phyloP scores from a whole-genome alignment of 129 eudicot species.

The carrot (Daucus carota) region DH1_v3.0 NC_030383.2:12280001-12280500 shows the following conservation, averaged over 20 bases:
- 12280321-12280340: slow-evolving; percentile 46
- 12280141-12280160: slow-evolving; percentile 27
- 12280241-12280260: slow-evolving; percentile 67
- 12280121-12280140: slow-evolving; percentile 42
- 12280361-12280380: slow-evolving; percentile 41
- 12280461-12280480: background rate
- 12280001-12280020: slow-evolving; percentile 93
- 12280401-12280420: slow-evolving; percentile 15
- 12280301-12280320: slow-evolving; percentile 52
- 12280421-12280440: background rate
- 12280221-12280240: slow-evolving; percentile 42
- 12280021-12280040: slow-evolving; percentile 51
- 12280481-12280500: background rate
- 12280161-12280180: slow-evolving; percentile 8
- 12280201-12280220: slow-evolving; percentile 1
- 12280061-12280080: slow-evolving; percentile 63
- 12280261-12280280: slow-evolving; percentile 53
- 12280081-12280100: slow-evolving; percentile 74
- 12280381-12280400: slow-evolving; percentile 67
- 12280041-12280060: slow-evolving; percentile 74
- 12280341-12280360: slow-evolving; percentile 54
- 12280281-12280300: slow-evolving; percentile 82
- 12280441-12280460: background rate
- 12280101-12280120: slow-evolving; percentile 55
- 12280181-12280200: background rate